phyloP scores from a whole-genome alignment of 805 yeast species.

The Yarrowia sp. region DNA sequence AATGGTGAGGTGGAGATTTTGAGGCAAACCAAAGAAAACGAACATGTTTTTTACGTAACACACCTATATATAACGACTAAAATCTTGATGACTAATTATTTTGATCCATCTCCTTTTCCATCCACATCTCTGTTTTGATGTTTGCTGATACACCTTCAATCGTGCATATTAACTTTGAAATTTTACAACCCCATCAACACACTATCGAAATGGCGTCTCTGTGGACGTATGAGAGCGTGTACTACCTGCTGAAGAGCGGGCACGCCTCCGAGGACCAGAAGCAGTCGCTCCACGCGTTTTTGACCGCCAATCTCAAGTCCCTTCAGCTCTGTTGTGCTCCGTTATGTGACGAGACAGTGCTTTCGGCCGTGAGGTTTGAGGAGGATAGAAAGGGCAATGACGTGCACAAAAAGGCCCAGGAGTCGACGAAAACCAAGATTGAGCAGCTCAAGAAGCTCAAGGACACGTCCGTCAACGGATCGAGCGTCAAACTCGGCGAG shows the following conservation, averaged over 20 bases:
- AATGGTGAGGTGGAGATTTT: no score
- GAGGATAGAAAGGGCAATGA: conserved; percentile 36
- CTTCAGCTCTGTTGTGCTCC: conserved; percentile 19
- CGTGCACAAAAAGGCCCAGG: conserved; percentile 20
- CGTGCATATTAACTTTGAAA: conserved; percentile 23
- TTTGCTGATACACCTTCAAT: not conserved
- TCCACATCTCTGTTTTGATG: no score
- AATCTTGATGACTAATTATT: no score
- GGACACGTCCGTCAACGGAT: conserved; percentile 13
- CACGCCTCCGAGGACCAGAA: not conserved
- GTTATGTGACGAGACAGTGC: conserved; percentile 19
- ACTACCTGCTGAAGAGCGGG: conserved; percentile 17
- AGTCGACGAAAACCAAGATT: conserved; percentile 23
- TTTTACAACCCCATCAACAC: conserved; percentile 27
- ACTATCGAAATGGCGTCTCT: conserved; percentile 25
- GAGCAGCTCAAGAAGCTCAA: conserved; percentile 17
- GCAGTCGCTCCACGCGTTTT: conserved; percentile 2
- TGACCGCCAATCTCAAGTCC: conserved; percentile 21
- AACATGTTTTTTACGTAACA: no score
- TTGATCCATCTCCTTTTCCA: no score
- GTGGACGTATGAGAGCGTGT: conserved; percentile 35
- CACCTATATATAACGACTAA: no score
- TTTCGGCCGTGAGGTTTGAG: conserved; percentile 23
- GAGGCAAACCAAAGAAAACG: no score
- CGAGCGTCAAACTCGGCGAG: not conserved